These are phyloP conservation scores for Clarireedia hainanense DNA, from an alignment of 2,329 filamentous ascomycete genomes.

Conservation along the genomic window DNA sequence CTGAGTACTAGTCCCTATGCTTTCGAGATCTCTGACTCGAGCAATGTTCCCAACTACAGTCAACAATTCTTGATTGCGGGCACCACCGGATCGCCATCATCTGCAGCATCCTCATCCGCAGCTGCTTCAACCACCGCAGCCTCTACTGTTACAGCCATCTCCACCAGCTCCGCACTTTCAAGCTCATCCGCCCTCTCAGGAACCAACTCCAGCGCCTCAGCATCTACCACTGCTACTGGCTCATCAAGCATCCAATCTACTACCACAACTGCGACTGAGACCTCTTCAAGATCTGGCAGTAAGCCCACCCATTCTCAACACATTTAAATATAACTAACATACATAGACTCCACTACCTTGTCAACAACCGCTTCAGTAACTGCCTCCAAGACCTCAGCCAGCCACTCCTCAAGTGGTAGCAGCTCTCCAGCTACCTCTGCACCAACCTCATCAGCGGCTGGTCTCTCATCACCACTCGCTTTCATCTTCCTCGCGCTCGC, in stretches of 20 bases:
- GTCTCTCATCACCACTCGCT: constrained; percentile 24
- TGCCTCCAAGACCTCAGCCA: constrained; percentile 1
- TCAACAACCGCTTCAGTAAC: background rate
- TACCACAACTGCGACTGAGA: background rate
- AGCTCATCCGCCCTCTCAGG: background rate
- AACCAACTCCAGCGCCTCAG: background rate
- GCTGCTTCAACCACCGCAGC: constrained; percentile 5
- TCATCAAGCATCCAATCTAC: background rate
- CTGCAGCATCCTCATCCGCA: constrained; percentile 11
- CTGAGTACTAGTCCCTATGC: constrained; percentile 19
- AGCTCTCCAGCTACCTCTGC: constrained; percentile 5
- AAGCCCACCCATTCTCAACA: background rate
- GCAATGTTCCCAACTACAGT: constrained; percentile 20
- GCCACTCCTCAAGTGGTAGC: constrained; percentile 5
- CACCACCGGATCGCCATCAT: constrained; percentile 2
- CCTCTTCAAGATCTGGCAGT: background rate
- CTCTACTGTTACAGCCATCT: constrained; percentile 9
- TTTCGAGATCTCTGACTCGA: constrained; percentile 21
- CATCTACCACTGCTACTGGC: background rate
- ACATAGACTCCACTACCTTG: too few relatives aligned
- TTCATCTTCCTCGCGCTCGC: constrained; percentile 25
- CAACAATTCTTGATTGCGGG: constrained; percentile 22
- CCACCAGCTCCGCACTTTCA: background rate
- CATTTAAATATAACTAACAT: background rate
- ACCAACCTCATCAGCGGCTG: constrained; percentile 16